phyloP scores from a whole-genome alignment of 441 rosid genomes.

The Arabidopsis lyrata region DNA sequence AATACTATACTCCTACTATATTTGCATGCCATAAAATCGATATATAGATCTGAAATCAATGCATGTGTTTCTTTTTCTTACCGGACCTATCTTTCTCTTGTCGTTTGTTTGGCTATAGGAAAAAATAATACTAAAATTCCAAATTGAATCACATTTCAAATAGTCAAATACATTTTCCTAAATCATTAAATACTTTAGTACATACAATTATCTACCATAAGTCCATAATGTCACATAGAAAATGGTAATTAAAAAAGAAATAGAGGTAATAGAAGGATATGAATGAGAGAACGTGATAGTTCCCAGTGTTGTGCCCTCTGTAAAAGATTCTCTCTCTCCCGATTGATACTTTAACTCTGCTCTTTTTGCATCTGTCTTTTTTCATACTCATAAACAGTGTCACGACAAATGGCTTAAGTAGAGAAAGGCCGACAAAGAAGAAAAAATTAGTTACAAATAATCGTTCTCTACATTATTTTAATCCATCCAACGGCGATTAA shows the following conservation, averaged over 20 bases:
- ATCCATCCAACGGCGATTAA: conserved; percentile 26
- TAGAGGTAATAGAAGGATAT: background rate
- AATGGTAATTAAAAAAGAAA: background rate
- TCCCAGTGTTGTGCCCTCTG: conserved; percentile 45
- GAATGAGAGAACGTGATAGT: conserved; percentile 45
- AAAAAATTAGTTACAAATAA: conserved; percentile 21
- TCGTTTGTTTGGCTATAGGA: no score
- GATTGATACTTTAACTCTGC: conserved; percentile 28
- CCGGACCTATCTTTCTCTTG: no score
- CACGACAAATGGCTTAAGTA: conserved; percentile 37
- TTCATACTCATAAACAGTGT: conserved; percentile 22
- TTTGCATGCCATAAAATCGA: no score
- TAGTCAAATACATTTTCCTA: conserved; percentile 22
- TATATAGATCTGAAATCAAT: no score
- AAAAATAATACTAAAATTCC: background rate
- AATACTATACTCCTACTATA: no score
- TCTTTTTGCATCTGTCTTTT: conserved; percentile 15
- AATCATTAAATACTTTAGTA: background rate
- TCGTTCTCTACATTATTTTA: background rate
- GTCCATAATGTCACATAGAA: no score
- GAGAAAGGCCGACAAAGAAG: conserved; percentile 33
- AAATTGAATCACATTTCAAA: conserved; percentile 16
- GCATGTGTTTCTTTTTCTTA: no score
- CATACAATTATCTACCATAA: background rate
- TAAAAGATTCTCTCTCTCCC: conserved; percentile 40